A percentile compares a stretch with the other conserved stretches of the same genome.
phyloP scores from a whole-genome alignment of 1,284 basidiomycete species.

The Inonotus hispidus region DNA sequence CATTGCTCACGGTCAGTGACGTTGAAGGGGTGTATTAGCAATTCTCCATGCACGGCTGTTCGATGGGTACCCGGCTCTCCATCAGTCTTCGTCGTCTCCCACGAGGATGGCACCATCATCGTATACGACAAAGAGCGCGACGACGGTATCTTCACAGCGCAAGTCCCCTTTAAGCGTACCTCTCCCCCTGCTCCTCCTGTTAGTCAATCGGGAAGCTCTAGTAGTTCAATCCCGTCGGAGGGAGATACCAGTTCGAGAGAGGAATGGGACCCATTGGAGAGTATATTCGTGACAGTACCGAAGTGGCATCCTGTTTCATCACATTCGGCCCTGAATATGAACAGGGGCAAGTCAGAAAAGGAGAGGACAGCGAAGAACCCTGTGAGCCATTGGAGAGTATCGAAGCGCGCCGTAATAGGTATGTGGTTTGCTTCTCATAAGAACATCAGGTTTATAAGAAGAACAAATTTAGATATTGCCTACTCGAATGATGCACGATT shows the following conservation, averaged over 20 bases:
- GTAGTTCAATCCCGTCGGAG: conserved; percentile 19
- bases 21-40: conserved; percentile 71
- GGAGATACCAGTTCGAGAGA: conserved; percentile 26
- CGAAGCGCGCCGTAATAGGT: conserved; percentile 71
- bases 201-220: conserved; percentile 13
- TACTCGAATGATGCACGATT: conserved; percentile 88
- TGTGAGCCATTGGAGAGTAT: conserved; percentile 79
- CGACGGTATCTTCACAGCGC: conserved; percentile 67
- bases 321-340: conserved; percentile 30
- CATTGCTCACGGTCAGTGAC: conserved; percentile 9
- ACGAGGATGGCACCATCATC: conserved; percentile 84
- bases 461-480: conserved; percentile 58
- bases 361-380: conserved; percentile 76
- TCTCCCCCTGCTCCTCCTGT: conserved; percentile 10
- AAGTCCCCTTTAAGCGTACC: conserved; percentile 39
- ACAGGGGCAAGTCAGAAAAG: conserved; percentile 42
- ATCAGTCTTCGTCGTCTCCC: conserved; percentile 85
- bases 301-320: conserved; percentile 69
- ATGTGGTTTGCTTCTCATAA: conserved; percentile 25
- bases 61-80: conserved; percentile 86
- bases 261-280: conserved; percentile 70
- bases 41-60: conserved; percentile 76
- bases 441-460: not conserved
- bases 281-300: conserved; percentile 74
- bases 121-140: conserved; percentile 88